Evolutionary conservation across 768 basidiomycete genomes (phyloP), one percentile per base, ranked within the genome.

Genomic region (Phanerochaete sordida): DNA sequence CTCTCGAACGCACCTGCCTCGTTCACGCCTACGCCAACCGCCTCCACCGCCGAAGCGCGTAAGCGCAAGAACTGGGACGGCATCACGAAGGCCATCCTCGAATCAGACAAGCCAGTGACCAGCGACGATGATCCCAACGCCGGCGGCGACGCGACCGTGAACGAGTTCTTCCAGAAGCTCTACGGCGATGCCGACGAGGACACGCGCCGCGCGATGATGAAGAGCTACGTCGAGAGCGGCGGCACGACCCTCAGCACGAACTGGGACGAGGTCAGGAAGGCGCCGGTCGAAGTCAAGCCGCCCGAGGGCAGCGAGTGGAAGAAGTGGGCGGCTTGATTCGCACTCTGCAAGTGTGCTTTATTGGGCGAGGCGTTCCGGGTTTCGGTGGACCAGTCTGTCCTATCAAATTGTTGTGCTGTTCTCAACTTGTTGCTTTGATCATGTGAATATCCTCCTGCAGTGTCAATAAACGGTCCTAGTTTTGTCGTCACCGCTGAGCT

Each of bases 181-280:
- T 99, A 90, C 68, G 80, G 82, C 6, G 91, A 91, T 71, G 91
- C 95, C 26, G 94, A 97, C 65, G 91, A 94, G 0, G 92, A 99
- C 67, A 93, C 95, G 15, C 85, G 81, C 67, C 83, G 87, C 37
- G 97, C 97, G 2, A 99, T 99, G 95, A 86, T 98, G 87, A 99
- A 99, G 82, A 95, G 93, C 70, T 98, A 92, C 73, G 80, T 82
- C 61, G 96, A 99, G 78, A 93, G 91, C 65, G 94, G 94, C 7
- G 97, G 97, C 8, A 99, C 97, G 9, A 89, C 93, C 0, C 78
- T 99, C 43, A 95, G 92, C 75, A 99, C 96, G 0, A 93, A 97
- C 72, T 99, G 96, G 96, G 85, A 84, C 4, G 92, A 94, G 63
- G 93, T 99, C 16, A 77, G 72, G 62, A 90, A 89, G 76, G 78